Base-by-base conservation (phyloP, 305 asterid species). In the Stenogyne calaminthoides region DNA sequence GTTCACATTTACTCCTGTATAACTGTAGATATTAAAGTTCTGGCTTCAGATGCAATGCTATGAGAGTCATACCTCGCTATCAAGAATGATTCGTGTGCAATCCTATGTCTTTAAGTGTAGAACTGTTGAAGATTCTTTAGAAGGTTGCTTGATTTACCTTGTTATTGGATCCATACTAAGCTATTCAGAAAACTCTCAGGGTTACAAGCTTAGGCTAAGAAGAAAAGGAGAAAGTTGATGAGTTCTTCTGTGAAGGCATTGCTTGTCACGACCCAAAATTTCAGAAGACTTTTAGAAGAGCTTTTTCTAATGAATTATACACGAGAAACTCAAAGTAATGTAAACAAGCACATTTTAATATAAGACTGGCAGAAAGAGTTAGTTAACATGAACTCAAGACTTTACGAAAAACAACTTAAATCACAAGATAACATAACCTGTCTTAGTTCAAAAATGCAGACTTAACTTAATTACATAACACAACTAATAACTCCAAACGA, bases 151-250 rank as follows among this genome's bases (percentile, higher is more conserved):
- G 55, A 19, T 66, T 40, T 20, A 5, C 69, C 32, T 76, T 44
- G 49, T 65, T 65, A 52, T 22, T 14, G 68, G 56, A 64, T 44
- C 68, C 69, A 36, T 40, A 52, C 54, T 40, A 22, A 64, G 73
- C 25, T 56, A 16, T 55, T 64, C 10, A 34, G 54, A 64, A 63
- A 64, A 6, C 51, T 42, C 22, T 29, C 72, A 15, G 34, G 29
- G 60, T 32, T 27, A 68, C 55, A 61, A 15, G 20, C 27, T 42
- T 63, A 20, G 57, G 27, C 27, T 18, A 16, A 52, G 19, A 36
- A 58, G 72, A 37, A 71, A 52, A 15, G 9, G 59, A 71, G 34
- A 52, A 52, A 52, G 27, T 10, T 52, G 27, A 16, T 18, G 58
- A 52, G 15, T 51, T 44, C 46, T 76, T 64, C 27, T 69, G 36